These are phyloP conservation scores for Zelonia costaricensis DNA, from an alignment of 208 protist genomes.

Conservation along the genomic window DNA sequence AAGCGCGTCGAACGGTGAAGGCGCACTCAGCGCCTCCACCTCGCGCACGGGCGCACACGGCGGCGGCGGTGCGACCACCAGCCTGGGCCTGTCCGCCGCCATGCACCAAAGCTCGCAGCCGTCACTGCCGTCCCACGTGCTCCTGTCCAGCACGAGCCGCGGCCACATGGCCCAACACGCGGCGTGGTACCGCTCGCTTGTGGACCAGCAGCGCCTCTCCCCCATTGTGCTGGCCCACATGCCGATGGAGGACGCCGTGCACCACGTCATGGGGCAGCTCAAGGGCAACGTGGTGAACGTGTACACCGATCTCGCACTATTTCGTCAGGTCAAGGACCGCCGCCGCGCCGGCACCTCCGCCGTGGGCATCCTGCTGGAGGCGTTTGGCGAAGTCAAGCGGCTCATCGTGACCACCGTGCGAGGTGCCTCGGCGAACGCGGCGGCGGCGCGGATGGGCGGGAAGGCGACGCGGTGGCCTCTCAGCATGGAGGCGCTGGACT, in stretches of 20 bases:
- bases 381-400: slow-evolving; percentile 80
- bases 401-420: slow-evolving; percentile 49
- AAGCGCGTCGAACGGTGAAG: not conserved
- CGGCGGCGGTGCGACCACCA: not conserved
- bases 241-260: slow-evolving; percentile 56
- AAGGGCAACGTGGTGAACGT: slow-evolving; percentile 88
- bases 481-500: slow-evolving; percentile 61
- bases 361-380: slow-evolving; percentile 77
- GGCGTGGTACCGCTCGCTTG: slow-evolving; percentile 36
- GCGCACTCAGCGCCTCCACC: not conserved
- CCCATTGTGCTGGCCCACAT: slow-evolving; percentile 73
- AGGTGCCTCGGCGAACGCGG: slow-evolving; percentile 25
- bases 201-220: slow-evolving; percentile 65
- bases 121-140: not conserved
- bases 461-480: slow-evolving; percentile 69
- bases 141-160: slow-evolving; percentile 8
- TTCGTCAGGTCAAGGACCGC: slow-evolving; percentile 78
- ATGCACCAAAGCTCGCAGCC: not conserved
- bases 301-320: slow-evolving; percentile 84
- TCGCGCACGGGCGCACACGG: too few species aligned
- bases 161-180: slow-evolving; percentile 42
- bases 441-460: slow-evolving; percentile 9
- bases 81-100: not conserved
- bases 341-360: slow-evolving; percentile 52
- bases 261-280: slow-evolving; percentile 80